Percentiles rank a stretch among this genome's conserved stretches.
These are phyloP conservation scores for Diaporthe ampelina DNA, from an alignment of 2,329 filamentous ascomycete species.

Conservation along the genomic window DNA sequence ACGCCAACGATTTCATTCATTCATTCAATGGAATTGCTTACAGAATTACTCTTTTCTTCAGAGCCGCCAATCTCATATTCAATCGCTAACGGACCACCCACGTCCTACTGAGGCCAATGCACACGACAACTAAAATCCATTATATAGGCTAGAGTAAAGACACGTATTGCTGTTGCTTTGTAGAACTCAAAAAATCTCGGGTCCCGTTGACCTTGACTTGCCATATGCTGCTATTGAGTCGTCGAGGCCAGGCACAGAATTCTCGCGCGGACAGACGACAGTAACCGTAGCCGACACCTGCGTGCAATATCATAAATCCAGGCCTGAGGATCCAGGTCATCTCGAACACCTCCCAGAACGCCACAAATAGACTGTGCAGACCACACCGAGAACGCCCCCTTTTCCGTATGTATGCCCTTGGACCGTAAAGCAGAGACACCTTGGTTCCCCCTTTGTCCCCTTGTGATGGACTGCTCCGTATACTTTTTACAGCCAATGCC, in stretches of 20 bases:
- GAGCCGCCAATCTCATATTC: background rate
- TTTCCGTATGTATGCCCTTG: slow-evolving; percentile 40
- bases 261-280: slow-evolving; percentile 6
- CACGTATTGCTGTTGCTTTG: slow-evolving; percentile 9
- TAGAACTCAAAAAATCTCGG: background rate
- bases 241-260: slow-evolving; percentile 27
- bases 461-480: slow-evolving; percentile 39
- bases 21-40: background rate
- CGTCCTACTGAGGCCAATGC: background rate
- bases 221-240: slow-evolving; percentile 21
- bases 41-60: too few species aligned
- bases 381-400: slow-evolving; percentile 37
- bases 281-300: slow-evolving; percentile 11
- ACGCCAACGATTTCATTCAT: background rate
- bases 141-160: background rate
- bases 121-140: background rate
- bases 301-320: slow-evolving; percentile 18
- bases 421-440: slow-evolving; percentile 36
- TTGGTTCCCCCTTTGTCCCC: slow-evolving; percentile 36
- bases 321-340: slow-evolving; percentile 19
- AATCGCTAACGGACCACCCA: too few species aligned
- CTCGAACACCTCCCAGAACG: slow-evolving; percentile 30
- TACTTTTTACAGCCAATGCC: slow-evolving; percentile 40
- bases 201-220: slow-evolving; percentile 8
- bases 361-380: slow-evolving; percentile 25